phyloP scores from a whole-genome alignment of 2,329 filamentous ascomycete species.

The Lasiodiplodia gonubiensis region DNA sequence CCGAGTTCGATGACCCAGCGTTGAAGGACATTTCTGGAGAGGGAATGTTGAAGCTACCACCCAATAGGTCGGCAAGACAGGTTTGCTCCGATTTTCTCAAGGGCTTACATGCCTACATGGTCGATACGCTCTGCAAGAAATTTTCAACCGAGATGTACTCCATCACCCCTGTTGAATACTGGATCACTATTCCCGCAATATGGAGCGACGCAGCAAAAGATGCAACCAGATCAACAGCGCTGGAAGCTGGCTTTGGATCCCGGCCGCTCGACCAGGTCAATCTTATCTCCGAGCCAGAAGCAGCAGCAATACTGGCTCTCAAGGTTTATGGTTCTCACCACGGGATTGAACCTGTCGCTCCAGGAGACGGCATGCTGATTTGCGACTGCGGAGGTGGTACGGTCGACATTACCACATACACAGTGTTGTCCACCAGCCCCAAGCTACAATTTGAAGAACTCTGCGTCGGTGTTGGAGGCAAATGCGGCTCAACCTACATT shows the following conservation, averaged over 20 bases:
- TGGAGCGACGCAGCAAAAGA: constrained; percentile 36
- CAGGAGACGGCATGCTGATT: constrained; percentile 34
- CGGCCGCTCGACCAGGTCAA: constrained; percentile 34
- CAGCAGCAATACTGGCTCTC: constrained; percentile 29
- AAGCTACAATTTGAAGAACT: constrained; percentile 18
- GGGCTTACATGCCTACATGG: constrained; percentile 11
- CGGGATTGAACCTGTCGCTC: background rate
- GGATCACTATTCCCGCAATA: constrained; percentile 37
- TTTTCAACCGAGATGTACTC: constrained; percentile 9
- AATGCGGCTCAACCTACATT: constrained; percentile 38
- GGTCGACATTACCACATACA: constrained; percentile 34
- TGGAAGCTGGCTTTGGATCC: constrained; percentile 32
- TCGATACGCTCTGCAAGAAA: background rate
- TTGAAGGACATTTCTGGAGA: constrained; percentile 26
- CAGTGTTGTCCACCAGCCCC: background rate
- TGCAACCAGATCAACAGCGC: constrained; percentile 32
- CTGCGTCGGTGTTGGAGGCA: constrained; percentile 12
- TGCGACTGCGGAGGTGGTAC: constrained; percentile 42
- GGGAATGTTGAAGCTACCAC: constrained; percentile 30
- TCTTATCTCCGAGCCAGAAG: constrained; percentile 38
- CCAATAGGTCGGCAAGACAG: constrained; percentile 18
- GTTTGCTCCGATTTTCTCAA: constrained; percentile 30
- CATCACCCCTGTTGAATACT: constrained; percentile 33
- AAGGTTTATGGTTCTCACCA: constrained; percentile 18
- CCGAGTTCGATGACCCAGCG: constrained; percentile 31